Evolutionary conservation across 1,284 basidiomycete genomes (phyloP).

Genomic region (Cutaneotrichosporon sp.): DNA sequence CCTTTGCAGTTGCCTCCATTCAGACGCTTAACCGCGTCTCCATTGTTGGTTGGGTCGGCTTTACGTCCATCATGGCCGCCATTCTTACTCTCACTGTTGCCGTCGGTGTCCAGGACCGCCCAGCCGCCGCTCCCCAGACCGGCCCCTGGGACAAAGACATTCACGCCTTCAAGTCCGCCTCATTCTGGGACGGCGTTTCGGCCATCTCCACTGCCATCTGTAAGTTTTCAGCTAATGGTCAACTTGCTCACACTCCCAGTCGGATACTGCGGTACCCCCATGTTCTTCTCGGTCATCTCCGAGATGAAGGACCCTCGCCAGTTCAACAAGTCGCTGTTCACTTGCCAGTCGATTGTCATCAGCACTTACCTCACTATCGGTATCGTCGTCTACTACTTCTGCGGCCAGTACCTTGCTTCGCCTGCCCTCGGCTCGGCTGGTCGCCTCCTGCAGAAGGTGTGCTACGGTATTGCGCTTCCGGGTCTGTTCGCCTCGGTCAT

Average conservation of each 20-base stretch:
- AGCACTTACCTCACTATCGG: slow-evolving; percentile 17
- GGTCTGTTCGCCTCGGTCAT: slow-evolving; percentile 27
- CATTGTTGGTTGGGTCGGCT: slow-evolving; percentile 34
- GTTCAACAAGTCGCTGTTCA: slow-evolving; percentile 26
- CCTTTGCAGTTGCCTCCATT: slow-evolving; percentile 27
- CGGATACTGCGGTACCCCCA: slow-evolving; percentile 24
- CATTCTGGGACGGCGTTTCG: slow-evolving; percentile 27
- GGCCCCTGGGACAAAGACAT: slow-evolving; percentile 34
- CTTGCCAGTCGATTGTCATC: slow-evolving; percentile 23
- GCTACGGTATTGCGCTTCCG: slow-evolving; percentile 12
- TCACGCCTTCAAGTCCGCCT: slow-evolving; percentile 13
- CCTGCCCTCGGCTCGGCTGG: slow-evolving; percentile 48
- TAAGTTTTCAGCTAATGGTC: too few species aligned
- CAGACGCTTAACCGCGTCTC: slow-evolving; percentile 36
- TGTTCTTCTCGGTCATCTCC: slow-evolving; percentile 32
- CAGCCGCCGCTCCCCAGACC: slow-evolving; percentile 31
- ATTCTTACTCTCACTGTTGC: slow-evolving; percentile 33
- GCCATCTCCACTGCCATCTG: slow-evolving; percentile 18
- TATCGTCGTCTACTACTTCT: slow-evolving; percentile 32
- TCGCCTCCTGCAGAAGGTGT: slow-evolving; percentile 37
- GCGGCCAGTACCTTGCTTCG: slow-evolving; percentile 41
- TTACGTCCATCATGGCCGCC: slow-evolving; percentile 32
- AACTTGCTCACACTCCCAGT: not conserved
- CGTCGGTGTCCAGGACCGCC: slow-evolving; percentile 36
- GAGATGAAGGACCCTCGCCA: slow-evolving; percentile 37